Percentiles rank a stretch among this genome's conserved stretches.
phyloP scores from a whole-genome alignment of 2,329 filamentous ascomycete species.

The Stromatinia cepivora region DNA sequence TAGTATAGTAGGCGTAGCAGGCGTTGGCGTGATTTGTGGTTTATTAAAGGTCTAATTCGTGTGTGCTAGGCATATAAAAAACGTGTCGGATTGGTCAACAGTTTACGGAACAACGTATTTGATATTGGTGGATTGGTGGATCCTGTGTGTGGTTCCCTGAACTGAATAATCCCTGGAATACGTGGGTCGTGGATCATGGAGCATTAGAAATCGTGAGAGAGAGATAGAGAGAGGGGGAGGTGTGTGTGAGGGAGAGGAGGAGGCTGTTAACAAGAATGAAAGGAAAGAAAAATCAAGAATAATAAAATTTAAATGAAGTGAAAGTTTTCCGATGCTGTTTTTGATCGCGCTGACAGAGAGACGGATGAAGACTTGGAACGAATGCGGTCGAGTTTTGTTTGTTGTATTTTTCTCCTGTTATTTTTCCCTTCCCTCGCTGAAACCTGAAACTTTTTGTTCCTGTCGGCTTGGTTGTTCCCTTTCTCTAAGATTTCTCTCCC shows the following conservation, averaged over 20 bases:
- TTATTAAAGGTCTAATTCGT: constrained; percentile 14
- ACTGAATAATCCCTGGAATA: constrained; percentile 12
- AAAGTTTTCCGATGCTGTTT: constrained; percentile 3
- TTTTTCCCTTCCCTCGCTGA: background rate
- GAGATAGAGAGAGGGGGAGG: background rate
- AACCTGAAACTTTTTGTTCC: background rate
- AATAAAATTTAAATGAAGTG: background rate
- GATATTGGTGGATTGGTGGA: constrained; percentile 8
- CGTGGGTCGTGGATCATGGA: constrained; percentile 7
- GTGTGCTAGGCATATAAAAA: constrained; percentile 11
- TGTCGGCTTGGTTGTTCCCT: background rate
- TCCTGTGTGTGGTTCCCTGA: constrained; percentile 1
- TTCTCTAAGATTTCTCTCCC: background rate
- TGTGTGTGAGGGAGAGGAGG: background rate
- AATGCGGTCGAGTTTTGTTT: constrained; percentile 1
- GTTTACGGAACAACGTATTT: constrained; percentile 3
- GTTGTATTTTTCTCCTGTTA: background rate
- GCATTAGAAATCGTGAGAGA: background rate
- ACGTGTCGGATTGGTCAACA: constrained; percentile 23
- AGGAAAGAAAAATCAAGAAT: background rate
- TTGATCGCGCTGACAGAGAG: background rate
- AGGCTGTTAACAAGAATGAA: constrained; percentile 16
- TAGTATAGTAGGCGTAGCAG: background rate
- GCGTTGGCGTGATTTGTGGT: constrained; percentile 14
- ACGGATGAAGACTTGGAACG: background rate